Percentiles rank a stretch among this genome's conserved stretches.
Conservation (phyloP, 1,139 yeast species). For the Meyerozyma guilliermondii region DNA sequence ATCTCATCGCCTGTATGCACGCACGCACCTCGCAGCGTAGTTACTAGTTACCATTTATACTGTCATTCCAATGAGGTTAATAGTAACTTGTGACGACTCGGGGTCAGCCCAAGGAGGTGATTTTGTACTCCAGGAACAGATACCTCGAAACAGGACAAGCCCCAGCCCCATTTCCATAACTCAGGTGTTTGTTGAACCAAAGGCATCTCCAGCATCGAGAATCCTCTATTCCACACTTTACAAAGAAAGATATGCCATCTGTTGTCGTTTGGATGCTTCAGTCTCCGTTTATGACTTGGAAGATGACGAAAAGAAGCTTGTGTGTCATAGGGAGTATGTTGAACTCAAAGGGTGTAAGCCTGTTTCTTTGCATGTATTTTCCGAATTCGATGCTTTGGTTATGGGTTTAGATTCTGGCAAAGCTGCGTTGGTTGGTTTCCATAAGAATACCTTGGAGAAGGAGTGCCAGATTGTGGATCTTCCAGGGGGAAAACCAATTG, state of each 20-base stretch:
- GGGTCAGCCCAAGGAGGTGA: conserved; percentile 54
- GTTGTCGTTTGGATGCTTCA: conserved; percentile 39
- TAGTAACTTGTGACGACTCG: conserved; percentile 53
- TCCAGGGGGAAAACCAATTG: conserved; percentile 38
- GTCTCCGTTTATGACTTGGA: conserved; percentile 32
- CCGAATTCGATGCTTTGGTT: conserved; percentile 25
- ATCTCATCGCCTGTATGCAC: not conserved
- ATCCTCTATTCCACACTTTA: conserved; percentile 22
- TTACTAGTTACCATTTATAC: not conserved
- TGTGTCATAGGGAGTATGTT: conserved; percentile 14
- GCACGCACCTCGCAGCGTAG: not conserved
- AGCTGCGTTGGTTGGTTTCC: conserved; percentile 36
- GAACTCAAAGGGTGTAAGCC: conserved; percentile 22
- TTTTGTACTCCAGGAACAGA: conserved; percentile 61
- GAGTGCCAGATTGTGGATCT: conserved; percentile 27
- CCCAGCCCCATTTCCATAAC: conserved; percentile 48
- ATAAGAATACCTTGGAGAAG: conserved; percentile 13
- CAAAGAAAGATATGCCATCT: conserved; percentile 32
- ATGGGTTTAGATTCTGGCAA: conserved; percentile 48
- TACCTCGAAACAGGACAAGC: conserved; percentile 56
- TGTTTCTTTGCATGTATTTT: conserved; percentile 25
- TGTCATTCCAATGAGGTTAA: conserved; percentile 36
- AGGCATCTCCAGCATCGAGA: conserved; percentile 21
- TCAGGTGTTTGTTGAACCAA: conserved; percentile 33
- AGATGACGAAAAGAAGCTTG: conserved; percentile 11